Percentiles rank a stretch among this genome's conserved stretches.
Evolutionary conservation across 805 yeast genomes (phyloP).

Genomic region (Starmerella tilneyi): DNA sequence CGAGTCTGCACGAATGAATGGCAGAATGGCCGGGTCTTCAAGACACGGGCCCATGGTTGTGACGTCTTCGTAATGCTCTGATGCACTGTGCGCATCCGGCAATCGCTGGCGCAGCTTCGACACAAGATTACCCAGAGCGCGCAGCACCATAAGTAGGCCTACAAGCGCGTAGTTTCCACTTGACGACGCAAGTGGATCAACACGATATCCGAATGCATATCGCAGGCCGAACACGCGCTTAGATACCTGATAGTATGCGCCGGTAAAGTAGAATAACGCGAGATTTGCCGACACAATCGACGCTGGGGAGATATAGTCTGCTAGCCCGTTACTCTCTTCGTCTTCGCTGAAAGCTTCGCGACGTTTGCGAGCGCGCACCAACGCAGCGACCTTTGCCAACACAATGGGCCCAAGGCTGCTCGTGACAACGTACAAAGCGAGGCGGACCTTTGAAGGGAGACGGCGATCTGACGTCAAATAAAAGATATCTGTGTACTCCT

Average conservation of each 20-base stretch:
- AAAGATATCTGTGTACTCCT: slow-evolving; percentile 69
- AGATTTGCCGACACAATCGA: slow-evolving; percentile 57
- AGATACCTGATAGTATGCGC: slow-evolving; percentile 67
- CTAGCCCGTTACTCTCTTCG: slow-evolving; percentile 8
- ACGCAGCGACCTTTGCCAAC: slow-evolving; percentile 22
- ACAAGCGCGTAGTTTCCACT: slow-evolving; percentile 55
- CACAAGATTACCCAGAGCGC: slow-evolving; percentile 23
- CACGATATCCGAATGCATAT: slow-evolving; percentile 41
- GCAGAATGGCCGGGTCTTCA: slow-evolving; percentile 45
- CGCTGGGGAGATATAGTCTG: slow-evolving; percentile 23
- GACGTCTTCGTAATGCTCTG: slow-evolving; percentile 9
- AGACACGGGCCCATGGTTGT: slow-evolving; percentile 38
- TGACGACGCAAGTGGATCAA: slow-evolving; percentile 25
- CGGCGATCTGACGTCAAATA: slow-evolving; percentile 25
- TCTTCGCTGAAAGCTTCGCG: background rate
- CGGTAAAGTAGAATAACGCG: slow-evolving; percentile 72
- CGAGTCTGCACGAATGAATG: slow-evolving; percentile 59
- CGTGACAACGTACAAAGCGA: slow-evolving; percentile 50
- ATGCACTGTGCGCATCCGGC: slow-evolving; percentile 19
- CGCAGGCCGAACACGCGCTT: slow-evolving; percentile 72
- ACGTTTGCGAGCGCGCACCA: slow-evolving; percentile 20
- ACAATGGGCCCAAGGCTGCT: slow-evolving; percentile 56
- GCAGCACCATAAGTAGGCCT: slow-evolving; percentile 36
- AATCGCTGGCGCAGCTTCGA: slow-evolving; percentile 12
- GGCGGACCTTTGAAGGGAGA: slow-evolving; percentile 30